Conservation (phyloP, 208 protist genomes). For the Naegleria fowleri region DNA sequence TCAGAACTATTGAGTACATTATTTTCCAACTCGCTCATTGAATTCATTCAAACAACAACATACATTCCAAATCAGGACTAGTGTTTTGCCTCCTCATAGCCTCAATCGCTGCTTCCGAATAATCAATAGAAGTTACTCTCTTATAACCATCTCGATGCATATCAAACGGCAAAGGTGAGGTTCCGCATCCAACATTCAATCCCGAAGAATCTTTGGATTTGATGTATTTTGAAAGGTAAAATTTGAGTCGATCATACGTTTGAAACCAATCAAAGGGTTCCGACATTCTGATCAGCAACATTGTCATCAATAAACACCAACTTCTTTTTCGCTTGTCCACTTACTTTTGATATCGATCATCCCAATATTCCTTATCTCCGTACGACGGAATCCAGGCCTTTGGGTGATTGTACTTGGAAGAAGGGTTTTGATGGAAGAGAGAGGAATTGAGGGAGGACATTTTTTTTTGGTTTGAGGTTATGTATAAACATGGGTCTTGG, state of each 20-base stretch:
- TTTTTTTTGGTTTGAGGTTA: too few species aligned
- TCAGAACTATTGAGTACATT: not conserved
- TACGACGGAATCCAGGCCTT: not conserved
- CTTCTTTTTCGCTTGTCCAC: not conserved
- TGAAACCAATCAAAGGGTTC: not conserved
- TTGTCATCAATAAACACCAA: too few species aligned
- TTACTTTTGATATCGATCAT: not conserved
- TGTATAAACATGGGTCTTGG: too few species aligned
- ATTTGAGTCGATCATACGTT: not conserved
- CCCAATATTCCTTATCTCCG: conserved; percentile 8
- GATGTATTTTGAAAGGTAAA: not conserved
- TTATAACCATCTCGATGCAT: not conserved
- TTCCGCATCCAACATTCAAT: not conserved
- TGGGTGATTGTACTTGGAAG: too few species aligned
- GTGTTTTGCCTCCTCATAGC: not conserved
- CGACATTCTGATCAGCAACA: not conserved
- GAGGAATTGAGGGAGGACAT: too few species aligned
- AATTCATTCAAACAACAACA: too few species aligned
- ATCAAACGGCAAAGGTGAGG: not conserved
- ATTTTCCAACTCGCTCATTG: too few species aligned
- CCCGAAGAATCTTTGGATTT: not conserved
- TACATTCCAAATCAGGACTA: not conserved
- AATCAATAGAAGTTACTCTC: not conserved
- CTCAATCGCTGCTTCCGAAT: not conserved
- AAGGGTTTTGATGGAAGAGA: too few species aligned